Base-by-base conservation (phyloP, 305 asterid genomes). In the Petunia hybrid region DNA sequence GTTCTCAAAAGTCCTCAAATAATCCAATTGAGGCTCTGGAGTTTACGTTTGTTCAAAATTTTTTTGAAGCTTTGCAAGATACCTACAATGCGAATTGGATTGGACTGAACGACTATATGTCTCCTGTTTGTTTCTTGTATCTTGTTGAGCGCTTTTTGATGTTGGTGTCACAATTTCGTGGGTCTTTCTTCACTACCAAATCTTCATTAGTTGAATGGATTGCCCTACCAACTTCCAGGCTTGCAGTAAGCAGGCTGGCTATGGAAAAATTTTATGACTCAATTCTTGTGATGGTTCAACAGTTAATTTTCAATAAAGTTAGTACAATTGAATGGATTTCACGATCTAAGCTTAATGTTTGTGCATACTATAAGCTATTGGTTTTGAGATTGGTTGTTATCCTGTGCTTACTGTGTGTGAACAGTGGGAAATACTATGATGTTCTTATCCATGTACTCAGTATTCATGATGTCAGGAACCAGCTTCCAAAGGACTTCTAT, bases 41-140 rank as follows among this genome's bases (percentile, higher is more conserved):
- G 35, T 63, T 56, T 65, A 55, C 75, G 5, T 57, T 91, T 71
- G 76, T 88, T 66, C 12, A 10, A 2, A 66, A 40, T 13, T 83
- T 90, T 36, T 67, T 5, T 48, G 5, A 7, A 13, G 92, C 96
- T 69, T 73, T 93, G 75, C 81, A 42, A 80, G 86, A 85, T 41
- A 85, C 90, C 6, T 89, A 80, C 43, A 56, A 57, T 67, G 77
- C 42, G 84, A 79, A 14, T 45, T 86, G 0, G 89, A 80, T 63
- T 68, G 70, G 13, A 4, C 6, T 43, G 77, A 38, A 2, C 1
- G 90, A 87, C 84, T 88, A 82, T 57, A 89, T 93, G 53, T 83
- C 93, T 43, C 95, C 92, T 0, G 56, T 63, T 51, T 89, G 91
- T 71, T 89, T 92, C 85, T 80, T 90, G 61, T 89, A 92, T 85